These are phyloP conservation scores for Pseudonectria foliicola DNA, from an alignment of 2,329 filamentous ascomycete species.

Conservation along the genomic window DNA sequence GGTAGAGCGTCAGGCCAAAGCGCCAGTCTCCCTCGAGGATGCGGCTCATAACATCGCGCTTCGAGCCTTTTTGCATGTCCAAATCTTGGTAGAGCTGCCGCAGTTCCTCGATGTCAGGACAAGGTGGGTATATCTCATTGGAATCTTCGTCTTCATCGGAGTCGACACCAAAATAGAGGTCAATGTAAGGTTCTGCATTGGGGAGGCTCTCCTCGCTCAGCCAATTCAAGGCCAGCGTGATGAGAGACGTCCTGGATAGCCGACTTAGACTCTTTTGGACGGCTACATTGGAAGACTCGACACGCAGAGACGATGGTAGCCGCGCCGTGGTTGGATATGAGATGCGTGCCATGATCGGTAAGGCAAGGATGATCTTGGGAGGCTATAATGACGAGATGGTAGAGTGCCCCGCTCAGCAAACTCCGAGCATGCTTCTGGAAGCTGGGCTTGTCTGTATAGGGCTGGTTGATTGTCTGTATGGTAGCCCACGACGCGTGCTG, in stretches of 20 bases:
- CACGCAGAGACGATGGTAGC: conserved; percentile 62
- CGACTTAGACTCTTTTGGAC: conserved; percentile 61
- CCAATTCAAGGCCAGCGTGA: conserved; percentile 71
- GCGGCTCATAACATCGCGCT: conserved; percentile 56
- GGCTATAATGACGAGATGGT: conserved; percentile 2
- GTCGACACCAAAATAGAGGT: conserved; percentile 19
- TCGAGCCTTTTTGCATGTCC: conserved; percentile 52
- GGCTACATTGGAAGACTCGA: conserved; percentile 57
- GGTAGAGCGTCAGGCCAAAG: conserved; percentile 56
- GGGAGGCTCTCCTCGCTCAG: conserved; percentile 59
- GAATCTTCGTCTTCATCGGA: conserved; percentile 49
- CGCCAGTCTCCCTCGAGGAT: conserved; percentile 64
- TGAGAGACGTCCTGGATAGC: conserved; percentile 63
- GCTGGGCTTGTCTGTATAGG: background rate
- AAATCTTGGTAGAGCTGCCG: conserved; percentile 56
- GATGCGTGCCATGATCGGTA: conserved; percentile 41
- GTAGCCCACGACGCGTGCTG: too few species aligned
- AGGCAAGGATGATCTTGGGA: conserved; percentile 1
- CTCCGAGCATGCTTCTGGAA: background rate
- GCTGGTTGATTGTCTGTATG: too few species aligned
- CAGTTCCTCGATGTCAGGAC: conserved; percentile 58
- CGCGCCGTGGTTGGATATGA: conserved; percentile 65
- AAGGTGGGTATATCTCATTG: conserved; percentile 63
- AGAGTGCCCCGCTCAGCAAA: conserved; percentile 4
- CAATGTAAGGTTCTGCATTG: conserved; percentile 38